Conservation (phyloP, 345 rosid genomes). For the Brassica juncea region DNA sequence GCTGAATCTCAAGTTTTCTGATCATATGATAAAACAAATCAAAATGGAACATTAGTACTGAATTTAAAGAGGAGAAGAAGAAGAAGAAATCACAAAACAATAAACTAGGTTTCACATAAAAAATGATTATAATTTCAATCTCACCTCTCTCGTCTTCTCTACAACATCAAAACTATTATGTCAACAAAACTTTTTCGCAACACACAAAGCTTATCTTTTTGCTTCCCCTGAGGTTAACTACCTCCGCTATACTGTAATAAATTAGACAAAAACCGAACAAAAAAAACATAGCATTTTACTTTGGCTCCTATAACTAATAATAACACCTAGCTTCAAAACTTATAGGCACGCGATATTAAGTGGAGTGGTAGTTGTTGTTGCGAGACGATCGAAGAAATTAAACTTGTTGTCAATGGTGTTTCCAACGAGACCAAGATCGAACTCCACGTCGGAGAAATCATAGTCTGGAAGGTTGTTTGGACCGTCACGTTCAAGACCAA, state of each 20-base stretch:
- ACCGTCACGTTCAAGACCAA: conserved; percentile 48
- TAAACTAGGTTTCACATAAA: conserved; percentile 19
- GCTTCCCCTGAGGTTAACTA: conserved; percentile 11
- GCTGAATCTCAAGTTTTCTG: neutral
- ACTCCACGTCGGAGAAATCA: conserved; percentile 50
- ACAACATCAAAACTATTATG: conserved; percentile 28
- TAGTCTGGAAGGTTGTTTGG: conserved; percentile 81
- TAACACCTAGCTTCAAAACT: conserved; percentile 82
- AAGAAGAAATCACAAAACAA: conserved; percentile 19
- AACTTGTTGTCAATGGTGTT: conserved; percentile 45
- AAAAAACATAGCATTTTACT: conserved; percentile 2
- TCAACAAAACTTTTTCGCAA: conserved; percentile 34
- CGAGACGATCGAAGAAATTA: conserved; percentile 21
- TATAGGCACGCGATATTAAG: conserved; percentile 68
- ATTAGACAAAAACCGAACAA: conserved; percentile 28
- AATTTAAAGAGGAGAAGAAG: neutral
- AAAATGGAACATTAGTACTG: neutral
- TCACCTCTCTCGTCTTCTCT: conserved; percentile 15
- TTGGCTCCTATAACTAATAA: conserved; percentile 33
- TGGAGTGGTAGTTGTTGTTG: conserved; percentile 34
- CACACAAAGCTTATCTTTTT: conserved; percentile 36
- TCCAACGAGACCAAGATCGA: conserved; percentile 53
- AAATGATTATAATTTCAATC: neutral
- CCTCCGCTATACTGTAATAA: conserved; percentile 22
- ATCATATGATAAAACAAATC: neutral